phyloP scores from a whole-genome alignment of 2,329 filamentous ascomycete genomes.

The Fusarium sp. region DNA sequence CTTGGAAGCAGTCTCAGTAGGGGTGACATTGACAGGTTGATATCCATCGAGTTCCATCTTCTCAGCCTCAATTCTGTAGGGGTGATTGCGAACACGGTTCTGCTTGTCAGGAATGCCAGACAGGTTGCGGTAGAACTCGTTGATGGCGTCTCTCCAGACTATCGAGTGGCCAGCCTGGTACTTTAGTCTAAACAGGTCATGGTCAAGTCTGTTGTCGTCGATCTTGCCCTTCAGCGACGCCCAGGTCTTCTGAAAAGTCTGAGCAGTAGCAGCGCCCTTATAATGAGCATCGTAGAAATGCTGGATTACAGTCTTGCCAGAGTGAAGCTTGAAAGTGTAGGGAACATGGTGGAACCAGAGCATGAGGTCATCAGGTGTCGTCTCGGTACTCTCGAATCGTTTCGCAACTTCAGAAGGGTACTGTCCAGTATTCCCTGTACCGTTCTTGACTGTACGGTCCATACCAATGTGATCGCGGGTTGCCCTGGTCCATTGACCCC shows the following conservation, averaged over 20 bases:
- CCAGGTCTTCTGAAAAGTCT: slow-evolving; percentile 68
- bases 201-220: slow-evolving; percentile 69
- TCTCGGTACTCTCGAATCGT: slow-evolving; percentile 69
- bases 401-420: slow-evolving; percentile 71
- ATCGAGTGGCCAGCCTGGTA: slow-evolving; percentile 78
- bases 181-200: slow-evolving; percentile 67
- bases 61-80: slow-evolving; percentile 77
- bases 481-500: slow-evolving; percentile 78
- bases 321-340: slow-evolving; percentile 71
- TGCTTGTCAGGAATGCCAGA: slow-evolving; percentile 69
- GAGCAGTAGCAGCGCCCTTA: slow-evolving; percentile 67
- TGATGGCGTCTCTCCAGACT: slow-evolving; percentile 77
- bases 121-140: slow-evolving; percentile 67
- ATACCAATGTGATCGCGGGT: slow-evolving; percentile 71
- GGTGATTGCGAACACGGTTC: slow-evolving; percentile 69
- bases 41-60: slow-evolving; percentile 72
- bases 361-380: slow-evolving; percentile 74
- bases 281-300: slow-evolving; percentile 75
- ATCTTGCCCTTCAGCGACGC: slow-evolving; percentile 65
- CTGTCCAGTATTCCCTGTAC: slow-evolving; percentile 73
- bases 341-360: slow-evolving; percentile 82
- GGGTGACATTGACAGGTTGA: slow-evolving; percentile 62
- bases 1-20: slow-evolving; percentile 69
- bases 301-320: slow-evolving; percentile 75
- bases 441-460: slow-evolving; percentile 76